A percentile compares a stretch with the other conserved stretches of the same genome.
Evolutionary conservation across 768 basidiomycete species (phyloP).

Genomic region (Amanita molliuscula): DNA sequence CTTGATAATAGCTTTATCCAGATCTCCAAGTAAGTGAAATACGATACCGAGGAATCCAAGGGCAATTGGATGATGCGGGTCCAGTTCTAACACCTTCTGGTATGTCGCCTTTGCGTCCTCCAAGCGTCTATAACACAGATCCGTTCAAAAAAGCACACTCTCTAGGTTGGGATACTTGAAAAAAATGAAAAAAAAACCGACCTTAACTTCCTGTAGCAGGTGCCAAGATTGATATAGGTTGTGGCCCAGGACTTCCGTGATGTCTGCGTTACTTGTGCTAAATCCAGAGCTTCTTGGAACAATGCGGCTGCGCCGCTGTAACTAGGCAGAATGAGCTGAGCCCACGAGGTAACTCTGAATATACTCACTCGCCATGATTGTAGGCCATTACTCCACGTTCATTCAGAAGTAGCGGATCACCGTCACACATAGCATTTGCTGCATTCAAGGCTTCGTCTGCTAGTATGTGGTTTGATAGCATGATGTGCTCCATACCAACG

Average conservation of each 20-base stretch:
- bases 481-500: constrained; percentile 97
- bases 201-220: constrained; percentile 76
- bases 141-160: neutral
- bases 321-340: constrained; percentile 26
- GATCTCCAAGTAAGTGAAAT: constrained; percentile 60
- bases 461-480: constrained; percentile 67
- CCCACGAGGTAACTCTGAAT: neutral
- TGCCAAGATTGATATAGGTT: constrained; percentile 90
- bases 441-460: constrained; percentile 88
- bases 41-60: constrained; percentile 88
- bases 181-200: no score
- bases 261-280: constrained; percentile 77
- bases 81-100: constrained; percentile 72
- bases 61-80: constrained; percentile 74
- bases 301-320: constrained; percentile 60
- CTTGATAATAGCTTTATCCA: constrained; percentile 75
- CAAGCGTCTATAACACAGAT: constrained; percentile 23
- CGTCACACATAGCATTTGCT: constrained; percentile 70
- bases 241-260: constrained; percentile 80
- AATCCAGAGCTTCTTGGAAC: constrained; percentile 68
- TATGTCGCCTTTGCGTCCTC: constrained; percentile 69
- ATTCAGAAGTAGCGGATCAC: constrained; percentile 84
- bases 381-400: constrained; percentile 92
- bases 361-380: constrained; percentile 68
- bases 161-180: neutral